Evolutionary conservation across 2,329 filamentous ascomycete genomes (phyloP).

Genomic region (Chaetoscypha palmicola): DNA sequence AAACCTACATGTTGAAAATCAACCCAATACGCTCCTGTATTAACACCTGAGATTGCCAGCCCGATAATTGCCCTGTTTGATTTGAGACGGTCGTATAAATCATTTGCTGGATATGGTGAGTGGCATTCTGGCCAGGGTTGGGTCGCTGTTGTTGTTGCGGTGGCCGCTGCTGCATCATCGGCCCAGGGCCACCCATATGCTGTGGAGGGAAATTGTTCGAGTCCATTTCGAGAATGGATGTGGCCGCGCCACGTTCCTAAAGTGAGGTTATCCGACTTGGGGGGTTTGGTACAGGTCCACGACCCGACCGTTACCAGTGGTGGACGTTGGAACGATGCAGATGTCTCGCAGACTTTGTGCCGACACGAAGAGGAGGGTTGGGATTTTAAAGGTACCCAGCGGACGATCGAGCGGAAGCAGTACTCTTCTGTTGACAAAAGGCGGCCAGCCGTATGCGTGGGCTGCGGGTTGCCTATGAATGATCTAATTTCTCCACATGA

Average conservation of each 20-base stretch:
- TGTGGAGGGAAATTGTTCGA: conserved; percentile 29
- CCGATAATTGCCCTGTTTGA: conserved; percentile 21
- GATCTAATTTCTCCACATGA: conserved; percentile 23
- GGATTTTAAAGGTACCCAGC: no score
- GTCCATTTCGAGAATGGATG: conserved; percentile 24
- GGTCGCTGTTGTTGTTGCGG: conserved; percentile 21
- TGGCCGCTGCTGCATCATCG: conserved; percentile 26
- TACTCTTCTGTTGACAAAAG: conserved; percentile 21
- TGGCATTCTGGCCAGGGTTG: conserved; percentile 8
- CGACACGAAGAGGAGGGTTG: no score
- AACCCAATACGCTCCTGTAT: conserved; percentile 27
- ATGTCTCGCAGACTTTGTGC: conserved; percentile 4
- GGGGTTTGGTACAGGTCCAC: conserved; percentile 16
- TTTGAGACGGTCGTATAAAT: conserved; percentile 23
- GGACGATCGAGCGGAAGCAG: conserved; percentile 9
- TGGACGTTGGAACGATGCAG: conserved; percentile 6
- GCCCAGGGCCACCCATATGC: conserved; percentile 24
- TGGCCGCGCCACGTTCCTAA: conserved; percentile 25
- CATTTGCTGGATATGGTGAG: conserved; percentile 22
- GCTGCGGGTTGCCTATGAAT: conserved; percentile 24
- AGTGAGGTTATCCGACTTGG: conserved; percentile 16
- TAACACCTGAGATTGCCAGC: conserved; percentile 25
- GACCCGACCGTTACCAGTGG: conserved; percentile 18
- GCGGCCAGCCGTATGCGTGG: conserved; percentile 22
- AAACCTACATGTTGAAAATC: conserved; percentile 30